Base-by-base conservation (phyloP, 345 rosid species). In the Syzygium oleosum region DNA sequence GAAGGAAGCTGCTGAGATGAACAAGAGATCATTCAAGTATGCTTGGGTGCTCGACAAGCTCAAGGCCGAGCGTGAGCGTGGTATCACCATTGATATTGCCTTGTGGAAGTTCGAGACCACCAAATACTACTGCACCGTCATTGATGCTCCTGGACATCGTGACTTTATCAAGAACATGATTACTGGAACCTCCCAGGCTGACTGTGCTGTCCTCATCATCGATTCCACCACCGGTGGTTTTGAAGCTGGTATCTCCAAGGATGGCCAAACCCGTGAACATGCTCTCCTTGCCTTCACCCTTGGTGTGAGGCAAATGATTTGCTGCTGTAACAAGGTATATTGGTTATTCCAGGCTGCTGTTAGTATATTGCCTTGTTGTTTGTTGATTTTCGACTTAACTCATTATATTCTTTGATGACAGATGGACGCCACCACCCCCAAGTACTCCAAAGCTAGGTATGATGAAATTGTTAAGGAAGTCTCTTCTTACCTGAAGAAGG, bases 31-130 rank as follows among this genome's bases (percentile, higher is more conserved):
- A 2, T 95, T 95, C 94, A 94, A 94, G 93, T 94, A 95, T 7
- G 98, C 98, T 3, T 95, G 98, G 98, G 98, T 95, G 90, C 96
- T 97, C 31, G 99, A 97, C 95, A 97, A 97, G 92, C 96, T 96
- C 56, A 97, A 96, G 95, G 98, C 99, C 1, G 98, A 96, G 96
- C 98, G 99, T 49, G 98, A 97, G 87, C 98, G 98, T 91, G 98
- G 98, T 88, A 96, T 96, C 29, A 96, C 99, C 85, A 96, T 96
- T 86, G 99, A 95, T 83, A 95, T 96, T 92, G 99, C 99, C 80
- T 87, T 96, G 84, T 95, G 99, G 98, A 96, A 96, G 88, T 96
- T 96, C 0, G 99, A 95, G 94, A 96, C 99, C 88, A 96, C 96
- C 86, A 95, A 91, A 90, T 96, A 95, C 93, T 95, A 95, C 94